phyloP scores from a whole-genome alignment of 441 rosid genomes.

The Flueggea neowawraea region DNA sequence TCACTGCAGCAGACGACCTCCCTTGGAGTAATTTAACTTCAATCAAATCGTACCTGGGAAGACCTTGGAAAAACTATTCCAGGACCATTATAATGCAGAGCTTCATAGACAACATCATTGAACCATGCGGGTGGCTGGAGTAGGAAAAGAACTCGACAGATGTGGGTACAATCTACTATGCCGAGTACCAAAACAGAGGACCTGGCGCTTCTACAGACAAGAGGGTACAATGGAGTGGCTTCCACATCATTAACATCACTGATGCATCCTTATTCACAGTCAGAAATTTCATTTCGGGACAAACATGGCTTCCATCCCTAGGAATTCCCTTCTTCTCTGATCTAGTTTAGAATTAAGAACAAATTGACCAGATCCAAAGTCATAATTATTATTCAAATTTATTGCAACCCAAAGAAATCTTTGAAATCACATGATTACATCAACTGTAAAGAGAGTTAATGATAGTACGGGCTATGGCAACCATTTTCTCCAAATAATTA shows the following conservation, averaged over 20 bases:
- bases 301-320: too few relatives aligned
- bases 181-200: slow-evolving; percentile 4
- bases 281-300: neutral
- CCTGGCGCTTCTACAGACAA: neutral
- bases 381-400: too few relatives aligned
- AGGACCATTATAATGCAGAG: neutral
- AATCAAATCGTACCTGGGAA: neutral
- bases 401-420: too few relatives aligned
- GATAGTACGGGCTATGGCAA: too few relatives aligned
- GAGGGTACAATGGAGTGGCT: neutral
- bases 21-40: too few relatives aligned
- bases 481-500: too few relatives aligned
- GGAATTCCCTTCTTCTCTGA: too few relatives aligned
- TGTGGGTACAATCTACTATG: neutral
- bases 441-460: too few relatives aligned
- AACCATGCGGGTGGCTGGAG: neutral
- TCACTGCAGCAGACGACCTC: neutral
- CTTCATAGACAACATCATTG: slow-evolving; percentile 1
- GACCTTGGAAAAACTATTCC: neutral
- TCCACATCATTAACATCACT: neutral
- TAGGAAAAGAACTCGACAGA: neutral
- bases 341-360: neutral
- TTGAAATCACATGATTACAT: too few relatives aligned
- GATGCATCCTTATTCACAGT: neutral
- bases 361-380: neutral